A percentile compares a stretch with the other conserved stretches of the same genome.
Evolutionary conservation across 805 yeast species (phyloP).

Genomic region (Teunomyces gatunensis): DNA sequence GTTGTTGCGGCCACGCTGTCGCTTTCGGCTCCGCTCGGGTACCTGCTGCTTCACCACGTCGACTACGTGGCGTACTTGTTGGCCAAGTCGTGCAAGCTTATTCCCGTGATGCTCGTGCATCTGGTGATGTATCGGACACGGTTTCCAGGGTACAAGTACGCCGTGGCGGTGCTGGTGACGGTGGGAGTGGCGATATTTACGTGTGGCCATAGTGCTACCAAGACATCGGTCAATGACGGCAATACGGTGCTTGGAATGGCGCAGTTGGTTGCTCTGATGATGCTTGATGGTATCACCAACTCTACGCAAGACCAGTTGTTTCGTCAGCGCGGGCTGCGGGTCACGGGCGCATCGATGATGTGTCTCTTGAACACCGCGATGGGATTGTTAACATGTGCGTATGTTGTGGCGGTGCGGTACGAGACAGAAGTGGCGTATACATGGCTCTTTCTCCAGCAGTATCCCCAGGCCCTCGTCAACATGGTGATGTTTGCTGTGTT

Average conservation of each 20-base stretch:
- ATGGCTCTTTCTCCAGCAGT: slow-evolving; percentile 43
- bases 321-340: slow-evolving; percentile 32
- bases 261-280: slow-evolving; percentile 58
- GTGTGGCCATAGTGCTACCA: slow-evolving; percentile 27
- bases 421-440: slow-evolving; percentile 49
- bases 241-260: slow-evolving; percentile 54
- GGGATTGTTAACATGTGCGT: slow-evolving; percentile 45
- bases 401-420: slow-evolving; percentile 43
- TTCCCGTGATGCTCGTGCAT: slow-evolving; percentile 92
- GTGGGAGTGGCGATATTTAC: slow-evolving; percentile 82
- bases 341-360: slow-evolving; percentile 90
- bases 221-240: slow-evolving; percentile 37
- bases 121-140: slow-evolving; percentile 61
- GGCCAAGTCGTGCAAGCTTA: slow-evolving; percentile 89
- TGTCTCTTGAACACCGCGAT: slow-evolving; percentile 54
- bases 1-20: slow-evolving; percentile 73
- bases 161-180: slow-evolving; percentile 78
- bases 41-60: slow-evolving; percentile 73
- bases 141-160: slow-evolving; percentile 74
- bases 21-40: slow-evolving; percentile 78
- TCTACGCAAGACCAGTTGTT: slow-evolving; percentile 89
- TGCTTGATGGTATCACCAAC: slow-evolving; percentile 89
- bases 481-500: slow-evolving; percentile 65
- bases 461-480: slow-evolving; percentile 58
- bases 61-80: slow-evolving; percentile 81